phyloP scores from a whole-genome alignment of 2,329 filamentous ascomycete species.

The Trichoderma cornu-damae region DNA sequence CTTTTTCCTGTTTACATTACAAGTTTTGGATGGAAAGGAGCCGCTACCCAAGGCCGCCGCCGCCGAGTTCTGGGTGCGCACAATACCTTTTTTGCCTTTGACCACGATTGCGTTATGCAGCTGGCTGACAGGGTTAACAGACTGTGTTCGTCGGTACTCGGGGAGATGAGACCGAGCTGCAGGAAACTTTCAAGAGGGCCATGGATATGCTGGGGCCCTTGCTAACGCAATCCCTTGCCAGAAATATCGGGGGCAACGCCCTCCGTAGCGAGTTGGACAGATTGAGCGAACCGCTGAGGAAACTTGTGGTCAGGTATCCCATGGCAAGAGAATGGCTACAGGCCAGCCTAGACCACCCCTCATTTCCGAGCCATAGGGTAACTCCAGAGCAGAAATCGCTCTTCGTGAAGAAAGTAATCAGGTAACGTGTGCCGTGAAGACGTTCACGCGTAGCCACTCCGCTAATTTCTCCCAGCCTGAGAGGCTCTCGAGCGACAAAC shows the following conservation, averaged over 20 bases:
- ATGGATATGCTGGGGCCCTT: constrained; percentile 57
- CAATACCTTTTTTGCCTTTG: neutral
- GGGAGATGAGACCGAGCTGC: constrained; percentile 38
- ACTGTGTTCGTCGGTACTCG: constrained; percentile 49
- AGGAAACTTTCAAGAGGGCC: constrained; percentile 43
- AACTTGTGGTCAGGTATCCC: constrained; percentile 53
- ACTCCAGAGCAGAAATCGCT: constrained; percentile 53
- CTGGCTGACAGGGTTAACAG: constrained; percentile 32
- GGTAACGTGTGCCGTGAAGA: constrained; percentile 35
- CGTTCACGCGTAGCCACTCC: neutral
- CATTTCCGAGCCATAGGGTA: constrained; percentile 57
- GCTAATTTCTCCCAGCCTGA: constrained; percentile 43
- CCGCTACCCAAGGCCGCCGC: constrained; percentile 70
- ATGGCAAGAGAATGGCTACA: constrained; percentile 59
- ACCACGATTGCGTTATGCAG: neutral
- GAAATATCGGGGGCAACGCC: constrained; percentile 63
- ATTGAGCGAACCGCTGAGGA: constrained; percentile 65
- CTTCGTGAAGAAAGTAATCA: constrained; percentile 63
- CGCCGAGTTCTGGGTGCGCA: constrained; percentile 67
- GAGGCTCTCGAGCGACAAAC: constrained; percentile 60
- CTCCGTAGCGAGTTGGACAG: constrained; percentile 68
- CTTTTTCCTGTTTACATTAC: constrained; percentile 67
- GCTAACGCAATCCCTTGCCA: constrained; percentile 54
- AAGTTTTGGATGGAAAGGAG: constrained; percentile 65
- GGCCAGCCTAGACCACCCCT: constrained; percentile 48